A percentile compares a stretch with the other conserved stretches of the same genome.
Evolutionary conservation across 441 rosid genomes (phyloP).

Genomic region (Jatropha podagrica): DNA sequence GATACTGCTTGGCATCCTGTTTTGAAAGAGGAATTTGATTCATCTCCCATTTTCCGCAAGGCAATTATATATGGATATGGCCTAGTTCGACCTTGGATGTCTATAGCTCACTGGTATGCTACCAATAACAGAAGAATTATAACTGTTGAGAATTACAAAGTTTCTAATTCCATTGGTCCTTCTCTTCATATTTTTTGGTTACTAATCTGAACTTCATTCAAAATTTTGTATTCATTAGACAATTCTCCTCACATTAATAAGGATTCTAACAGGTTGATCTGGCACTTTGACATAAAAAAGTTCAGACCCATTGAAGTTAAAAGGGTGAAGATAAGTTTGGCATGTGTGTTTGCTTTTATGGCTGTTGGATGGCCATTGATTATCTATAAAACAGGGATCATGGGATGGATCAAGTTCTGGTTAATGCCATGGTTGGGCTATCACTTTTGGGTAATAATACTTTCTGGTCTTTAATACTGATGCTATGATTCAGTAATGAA

Average conservation of each 20-base stretch:
- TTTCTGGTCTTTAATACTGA: constrained; percentile 10
- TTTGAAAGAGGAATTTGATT: constrained; percentile 64
- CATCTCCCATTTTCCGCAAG: constrained; percentile 58
- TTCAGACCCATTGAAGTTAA: constrained; percentile 78
- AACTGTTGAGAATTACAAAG: neutral
- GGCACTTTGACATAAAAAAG: constrained; percentile 78
- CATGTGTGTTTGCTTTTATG: constrained; percentile 90
- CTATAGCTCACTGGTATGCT: constrained; percentile 83
- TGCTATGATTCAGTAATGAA: neutral
- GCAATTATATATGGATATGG: constrained; percentile 81
- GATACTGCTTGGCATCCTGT: constrained; percentile 99
- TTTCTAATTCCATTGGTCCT: neutral
- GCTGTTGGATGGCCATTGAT: constrained; percentile 93
- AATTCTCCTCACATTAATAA: constrained; percentile 17
- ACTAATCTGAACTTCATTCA: neutral
- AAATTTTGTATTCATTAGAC: constrained; percentile 10
- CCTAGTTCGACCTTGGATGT: constrained; percentile 92
- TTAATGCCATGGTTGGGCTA: constrained; percentile 96
- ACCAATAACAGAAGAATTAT: neutral
- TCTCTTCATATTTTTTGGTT: neutral
- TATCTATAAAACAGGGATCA: constrained; percentile 64
- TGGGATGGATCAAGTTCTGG: constrained; percentile 94
- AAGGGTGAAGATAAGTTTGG: constrained; percentile 89
- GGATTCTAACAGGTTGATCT: constrained; percentile 57
- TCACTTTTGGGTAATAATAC: constrained; percentile 86